Conservation (phyloP, 2,329 filamentous ascomycete species). For the Colletotrichum melonis region DNA sequence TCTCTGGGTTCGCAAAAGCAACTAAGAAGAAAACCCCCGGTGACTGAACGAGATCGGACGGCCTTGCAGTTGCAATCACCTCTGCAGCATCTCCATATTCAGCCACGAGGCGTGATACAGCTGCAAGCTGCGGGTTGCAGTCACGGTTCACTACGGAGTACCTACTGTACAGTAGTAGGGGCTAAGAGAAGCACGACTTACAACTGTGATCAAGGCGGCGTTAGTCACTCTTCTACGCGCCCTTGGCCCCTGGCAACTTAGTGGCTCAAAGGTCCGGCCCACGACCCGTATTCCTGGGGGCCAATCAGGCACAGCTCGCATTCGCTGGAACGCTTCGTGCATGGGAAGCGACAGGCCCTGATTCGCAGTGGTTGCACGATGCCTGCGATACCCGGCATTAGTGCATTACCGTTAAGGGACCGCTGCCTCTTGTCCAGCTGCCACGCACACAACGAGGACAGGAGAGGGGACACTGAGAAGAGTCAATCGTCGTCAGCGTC, state of each 20-base stretch:
- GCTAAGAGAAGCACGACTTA: not conserved
- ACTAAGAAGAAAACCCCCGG: constrained; percentile 4
- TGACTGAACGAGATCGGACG: constrained; percentile 22
- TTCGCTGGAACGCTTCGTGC: constrained; percentile 55
- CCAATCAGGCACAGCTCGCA: constrained; percentile 50
- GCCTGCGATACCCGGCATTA: constrained; percentile 32
- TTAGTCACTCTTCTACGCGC: constrained; percentile 49
- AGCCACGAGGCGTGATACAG: constrained; percentile 19
- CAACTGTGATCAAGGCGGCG: constrained; percentile 27
- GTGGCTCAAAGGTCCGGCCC: constrained; percentile 28
- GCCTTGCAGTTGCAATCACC: constrained; percentile 18
- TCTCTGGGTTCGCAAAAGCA: constrained; percentile 2
- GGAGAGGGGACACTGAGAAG: not conserved
- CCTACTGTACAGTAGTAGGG: no score
- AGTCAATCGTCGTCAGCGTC: constrained; percentile 11
- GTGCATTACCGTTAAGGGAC: constrained; percentile 28
- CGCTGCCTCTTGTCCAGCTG: constrained; percentile 21
- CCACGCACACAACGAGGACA: constrained; percentile 5
- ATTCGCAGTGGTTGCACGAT: constrained; percentile 49
- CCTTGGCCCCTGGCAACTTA: constrained; percentile 44
- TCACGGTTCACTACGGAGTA: not conserved
- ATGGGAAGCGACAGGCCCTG: constrained; percentile 49
- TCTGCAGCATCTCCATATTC: constrained; percentile 4
- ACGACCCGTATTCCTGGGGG: constrained; percentile 32
- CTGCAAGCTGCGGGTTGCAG: constrained; percentile 20